Evolutionary conservation across 345 rosid species (phyloP), one percentile per base, ranked within the genome.

Genomic region (Ailanthus altissimus): DNA sequence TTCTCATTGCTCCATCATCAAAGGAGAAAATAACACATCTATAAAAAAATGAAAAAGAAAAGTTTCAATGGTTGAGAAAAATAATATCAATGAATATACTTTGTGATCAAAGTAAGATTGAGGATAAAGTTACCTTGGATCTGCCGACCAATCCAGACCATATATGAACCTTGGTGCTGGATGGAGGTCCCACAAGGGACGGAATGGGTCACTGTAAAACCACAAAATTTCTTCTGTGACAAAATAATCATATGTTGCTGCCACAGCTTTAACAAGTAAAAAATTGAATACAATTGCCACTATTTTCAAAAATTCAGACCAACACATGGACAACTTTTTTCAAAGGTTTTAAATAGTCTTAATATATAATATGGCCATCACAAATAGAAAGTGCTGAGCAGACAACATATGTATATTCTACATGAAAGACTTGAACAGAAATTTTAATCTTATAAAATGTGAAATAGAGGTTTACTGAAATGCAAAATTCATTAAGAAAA

Each of bases 1-100:
- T 73, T 85, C 88, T 88, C 81, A 93, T 82, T 77, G 90, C 87
- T 80, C 97, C 95, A 82, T 96, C 97, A 76, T 92, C 98, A 38
- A 83, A 91, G 20, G 97, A 84, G 67, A 93, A 70, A 78, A 91
- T 58, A 66, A 91, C 56, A 75, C 98, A 93, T 80, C 95, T 93
- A 82, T 56, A 87, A 73, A 64, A 66, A 38, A n/a, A n/a, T 18
- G 36, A 81, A 81, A 49, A 77, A 59, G 73, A 21, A 60, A 42
- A 25, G 43, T 67, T 79, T 66, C 56, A 72, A 63, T 26, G 51
- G 54, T 57, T 53, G 77, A 59, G 32, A 36, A 78, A 64, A 63
- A 16, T 65, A 84, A 60, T n/a, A 56, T 57, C 28, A 16, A 58
- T 38, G 77, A 80, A 59, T 67, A 49, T 2, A 53, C 32, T 67